Percentiles rank a stretch among this genome's conserved stretches.
Conservation (phyloP, 164 flowering plant genomes). For the Piper betle region DNA sequence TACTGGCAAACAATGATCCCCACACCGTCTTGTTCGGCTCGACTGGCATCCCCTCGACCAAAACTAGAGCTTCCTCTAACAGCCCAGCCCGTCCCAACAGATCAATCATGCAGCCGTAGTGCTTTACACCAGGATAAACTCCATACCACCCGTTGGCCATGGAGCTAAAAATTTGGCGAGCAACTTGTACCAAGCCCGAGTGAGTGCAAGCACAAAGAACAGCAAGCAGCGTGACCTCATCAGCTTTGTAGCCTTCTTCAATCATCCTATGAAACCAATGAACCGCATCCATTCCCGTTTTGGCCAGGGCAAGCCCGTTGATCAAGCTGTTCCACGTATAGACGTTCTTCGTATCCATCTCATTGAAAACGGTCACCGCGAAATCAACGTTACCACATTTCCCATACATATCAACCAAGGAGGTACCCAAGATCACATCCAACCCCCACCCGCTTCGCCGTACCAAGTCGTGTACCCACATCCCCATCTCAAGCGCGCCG, state of each 20-base stretch:
- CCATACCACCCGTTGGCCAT: slow-evolving; percentile 28
- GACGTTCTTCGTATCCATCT: slow-evolving; percentile 37
- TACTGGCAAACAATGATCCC: slow-evolving; percentile 40
- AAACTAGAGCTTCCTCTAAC: slow-evolving; percentile 27
- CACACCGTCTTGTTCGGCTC: slow-evolving; percentile 35
- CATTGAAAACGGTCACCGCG: slow-evolving; percentile 25
- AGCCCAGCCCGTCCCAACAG: slow-evolving; percentile 31
- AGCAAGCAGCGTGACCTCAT: slow-evolving; percentile 27
- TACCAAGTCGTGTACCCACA: slow-evolving; percentile 39
- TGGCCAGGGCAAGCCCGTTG: slow-evolving; percentile 37
- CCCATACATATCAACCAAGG: slow-evolving; percentile 53
- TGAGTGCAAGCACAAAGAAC: slow-evolving; percentile 42
- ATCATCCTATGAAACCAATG: slow-evolving; percentile 29
- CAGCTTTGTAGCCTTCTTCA: slow-evolving; percentile 26
- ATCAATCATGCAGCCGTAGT: slow-evolving; percentile 45
- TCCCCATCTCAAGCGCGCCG: slow-evolving; percentile 48
- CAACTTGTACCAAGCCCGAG: slow-evolving; percentile 31
- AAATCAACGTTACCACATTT: slow-evolving; percentile 46
- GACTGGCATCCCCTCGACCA: slow-evolving; percentile 30
- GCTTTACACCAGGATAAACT: slow-evolving; percentile 27
- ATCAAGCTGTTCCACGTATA: slow-evolving; percentile 48
- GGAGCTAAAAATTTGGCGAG: slow-evolving; percentile 22
- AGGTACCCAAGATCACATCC: slow-evolving; percentile 53
- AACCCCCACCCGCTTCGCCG: slow-evolving; percentile 32
- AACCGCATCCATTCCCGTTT: slow-evolving; percentile 33